Base-by-base conservation (phyloP, 148 eudicot species). In the Silene latifolia region DNA sequence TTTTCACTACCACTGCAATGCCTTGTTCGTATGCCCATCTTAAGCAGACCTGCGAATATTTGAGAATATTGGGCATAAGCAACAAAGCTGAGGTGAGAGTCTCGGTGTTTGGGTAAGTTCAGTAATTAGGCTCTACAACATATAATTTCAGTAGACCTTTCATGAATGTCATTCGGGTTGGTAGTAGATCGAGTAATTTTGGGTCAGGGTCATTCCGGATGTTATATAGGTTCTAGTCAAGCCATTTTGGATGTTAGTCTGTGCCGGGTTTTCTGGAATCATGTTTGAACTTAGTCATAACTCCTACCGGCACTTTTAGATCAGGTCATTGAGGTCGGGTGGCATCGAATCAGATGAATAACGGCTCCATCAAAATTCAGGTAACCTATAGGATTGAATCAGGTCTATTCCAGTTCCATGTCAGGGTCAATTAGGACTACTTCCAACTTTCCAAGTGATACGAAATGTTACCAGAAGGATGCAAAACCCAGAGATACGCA, bases 11-110 rank as follows among this genome's bases (percentile, higher is more conserved):
- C 9, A 85, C 17, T 29, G 90, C 81, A 15, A 83, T 88, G 14
- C 90, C 98, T 82, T 93, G 91, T 83, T 93, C 90, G 58, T 87
- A 83, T 25, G 85, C 85, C 96, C 93, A 93, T 74, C 95, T 84
- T 74, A 92, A 71, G 32, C 91, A 81, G n/a, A 90, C 91, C 96
- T 92, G 75, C 53, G 61, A 15, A 53, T 63, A 53, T 32, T 48
- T 8, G n/a, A 68, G 20, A 57, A 56, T 51, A 32, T 11, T 60
- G 20, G 17, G 58, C 66, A 20, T 42, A 9, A 53, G 35, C 53
- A 24, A 42, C 7, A 13, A 24, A 20, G 35, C 54, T 29, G 27
- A 63, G 8, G 0, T 4, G 20, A 19, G 44, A 39, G 9, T 1
- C 44, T 39, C 44, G 39, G 39, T 35, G 39, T 35, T 35, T 35